phyloP scores from a whole-genome alignment of 805 yeast genomes.

The Candida gorgasii region DNA sequence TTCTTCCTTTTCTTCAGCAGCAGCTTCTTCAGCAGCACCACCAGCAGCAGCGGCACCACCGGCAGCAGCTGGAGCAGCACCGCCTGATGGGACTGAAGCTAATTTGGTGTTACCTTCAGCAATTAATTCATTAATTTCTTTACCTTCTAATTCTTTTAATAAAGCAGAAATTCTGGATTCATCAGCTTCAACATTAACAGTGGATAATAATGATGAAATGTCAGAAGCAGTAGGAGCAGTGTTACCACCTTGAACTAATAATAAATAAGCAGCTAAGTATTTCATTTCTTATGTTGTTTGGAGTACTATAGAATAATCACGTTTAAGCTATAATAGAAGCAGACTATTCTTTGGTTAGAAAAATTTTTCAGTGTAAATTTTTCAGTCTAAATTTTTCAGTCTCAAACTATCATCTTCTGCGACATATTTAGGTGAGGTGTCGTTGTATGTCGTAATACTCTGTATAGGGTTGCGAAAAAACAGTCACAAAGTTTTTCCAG shows the following conservation, averaged over 20 bases:
- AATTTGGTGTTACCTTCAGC: conserved; percentile 95
- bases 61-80: conserved; percentile 42
- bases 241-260: conserved; percentile 49
- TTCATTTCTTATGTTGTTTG: conserved; percentile 23
- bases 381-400: neutral
- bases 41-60: conserved; percentile 37
- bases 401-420: neutral
- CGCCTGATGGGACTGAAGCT: conserved; percentile 70
- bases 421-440: conserved; percentile 5
- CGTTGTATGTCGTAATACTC: neutral
- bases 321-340: conserved; percentile 37
- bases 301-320: conserved; percentile 19
- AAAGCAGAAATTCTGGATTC: conserved; percentile 61
- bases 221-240: conserved; percentile 45
- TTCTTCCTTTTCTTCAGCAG: conserved; percentile 37
- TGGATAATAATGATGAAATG: conserved; percentile 40
- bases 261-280: conserved; percentile 50
- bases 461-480: neutral
- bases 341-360: conserved; percentile 71
- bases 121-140: conserved; percentile 49
- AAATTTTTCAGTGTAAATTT: neutral
- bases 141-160: conserved; percentile 50
- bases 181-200: conserved; percentile 61
- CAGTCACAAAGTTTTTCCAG: conserved; percentile 8
- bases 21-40: conserved; percentile 43